Base-by-base conservation (phyloP, 176 grass and related monocot species). In the Elymus sibiricus region DNA sequence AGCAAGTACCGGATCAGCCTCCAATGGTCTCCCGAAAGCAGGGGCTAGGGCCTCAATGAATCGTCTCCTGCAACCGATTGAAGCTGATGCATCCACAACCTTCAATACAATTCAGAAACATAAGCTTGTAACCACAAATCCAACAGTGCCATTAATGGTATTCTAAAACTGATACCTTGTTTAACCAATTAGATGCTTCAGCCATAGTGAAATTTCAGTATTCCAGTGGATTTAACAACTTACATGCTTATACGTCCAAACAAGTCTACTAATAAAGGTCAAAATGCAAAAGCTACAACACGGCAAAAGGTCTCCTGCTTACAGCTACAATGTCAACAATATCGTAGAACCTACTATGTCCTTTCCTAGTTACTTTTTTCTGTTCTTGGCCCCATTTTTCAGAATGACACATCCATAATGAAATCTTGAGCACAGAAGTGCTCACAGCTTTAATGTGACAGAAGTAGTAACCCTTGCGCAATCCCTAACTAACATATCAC, bases 1-100 rank as follows among this genome's bases (percentile, higher is more conserved):
- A 77, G 56, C 16, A 80, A 63, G 59, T 83, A 98, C 96, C 80
- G 91, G 92, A 91, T 98, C 96, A 82, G 93, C 90, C 86, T 98
- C 96, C 84, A 98, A 73, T 86, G 96, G 96, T 27, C 90, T 89
- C 40, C 96, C 96, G 58, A 98, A 98, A 73, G 81, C 38, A 79
- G 91, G 79, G 82, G 88, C 66, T 85, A 98, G 78, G 40, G 96
- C 96, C 60, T 98, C 96, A 71, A 98, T 98, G 80, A 98, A 98
- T 26, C 96, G 90, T 70, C 96, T 98, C 89, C 96, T 94, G 14
- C 88, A 65, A 90, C 93, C 96, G 86, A 98, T 91, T 87, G 91
- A 95, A 80, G 96, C 96, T 79, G 89, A 89, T 89, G 93, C 93
- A 7, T 95, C 91, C 28, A 98, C 84, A 69, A 95, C 86, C 96